Evolutionary conservation across 192 early-diverging fungal genomes (phyloP).

Genomic region (Spizellomyces punctatus): DNA sequence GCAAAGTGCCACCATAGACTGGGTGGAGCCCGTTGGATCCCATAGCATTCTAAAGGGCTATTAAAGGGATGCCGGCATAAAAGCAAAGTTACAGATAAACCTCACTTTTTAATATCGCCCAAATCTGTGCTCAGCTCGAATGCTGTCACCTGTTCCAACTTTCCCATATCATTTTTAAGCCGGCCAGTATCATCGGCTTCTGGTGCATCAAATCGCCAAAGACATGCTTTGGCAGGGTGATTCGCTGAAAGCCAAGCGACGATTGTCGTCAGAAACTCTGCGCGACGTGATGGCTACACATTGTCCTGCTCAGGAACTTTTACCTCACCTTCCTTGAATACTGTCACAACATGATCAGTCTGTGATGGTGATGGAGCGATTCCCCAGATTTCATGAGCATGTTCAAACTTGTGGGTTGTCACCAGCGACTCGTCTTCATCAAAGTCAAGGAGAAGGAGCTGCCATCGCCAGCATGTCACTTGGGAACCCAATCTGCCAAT

Average conservation of each 20-base stretch:
- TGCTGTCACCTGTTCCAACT: slow-evolving; percentile 33
- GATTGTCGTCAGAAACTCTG: too few species aligned
- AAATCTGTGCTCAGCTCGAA: too few species aligned
- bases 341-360: slow-evolving; percentile 64
- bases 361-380: slow-evolving; percentile 64
- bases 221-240: slow-evolving; percentile 32
- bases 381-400: slow-evolving; percentile 67
- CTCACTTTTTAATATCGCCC: too few species aligned
- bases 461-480: not conserved
- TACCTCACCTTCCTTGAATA: slow-evolving; percentile 35
- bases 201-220: slow-evolving; percentile 38
- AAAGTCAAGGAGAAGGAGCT: slow-evolving; percentile 76
- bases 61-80: too few species aligned
- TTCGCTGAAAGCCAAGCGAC: not conserved
- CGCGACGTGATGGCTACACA: not conserved
- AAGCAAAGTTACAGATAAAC: too few species aligned
- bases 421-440: slow-evolving; percentile 74
- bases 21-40: too few species aligned
- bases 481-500: too few species aligned
- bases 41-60: too few species aligned
- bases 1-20: too few species aligned
- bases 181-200: slow-evolving; percentile 29
- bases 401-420: slow-evolving; percentile 56
- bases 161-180: slow-evolving; percentile 38
- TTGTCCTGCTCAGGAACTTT: not conserved